phyloP scores from a whole-genome alignment of 768 basidiomycete species.

The Coprinopsis marcescibilis region DNA sequence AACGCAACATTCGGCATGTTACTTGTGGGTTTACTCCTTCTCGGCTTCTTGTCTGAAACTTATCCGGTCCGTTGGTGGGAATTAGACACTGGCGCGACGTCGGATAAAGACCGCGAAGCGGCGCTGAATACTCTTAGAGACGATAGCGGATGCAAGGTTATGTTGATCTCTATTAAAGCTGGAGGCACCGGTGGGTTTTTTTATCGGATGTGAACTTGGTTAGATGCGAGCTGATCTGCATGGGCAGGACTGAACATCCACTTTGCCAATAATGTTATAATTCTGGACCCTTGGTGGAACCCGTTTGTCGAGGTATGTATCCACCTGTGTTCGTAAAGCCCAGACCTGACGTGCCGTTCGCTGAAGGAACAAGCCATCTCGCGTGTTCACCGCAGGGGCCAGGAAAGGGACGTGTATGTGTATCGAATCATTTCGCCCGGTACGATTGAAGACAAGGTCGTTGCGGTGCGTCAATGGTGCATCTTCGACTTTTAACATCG shows the following conservation, averaged over 20 bases:
- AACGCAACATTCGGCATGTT: not conserved
- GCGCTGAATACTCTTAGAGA: not conserved
- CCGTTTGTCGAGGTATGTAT: conserved; percentile 17
- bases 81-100: not conserved
- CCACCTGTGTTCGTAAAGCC: too few species aligned
- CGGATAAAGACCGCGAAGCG: not conserved
- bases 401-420: too few species aligned
- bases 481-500: too few species aligned
- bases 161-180: conserved; percentile 9
- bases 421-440: too few species aligned
- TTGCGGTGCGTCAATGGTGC: too few species aligned
- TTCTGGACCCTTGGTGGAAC: conserved; percentile 23
- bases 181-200: conserved; percentile 8
- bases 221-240: too few species aligned
- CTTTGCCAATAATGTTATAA: conserved; percentile 18
- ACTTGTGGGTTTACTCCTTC: not conserved
- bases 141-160: not conserved
- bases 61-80: not conserved
- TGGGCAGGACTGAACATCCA: conserved; percentile 17
- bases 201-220: too few species aligned
- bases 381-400: too few species aligned
- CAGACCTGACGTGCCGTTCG: too few species aligned
- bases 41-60: not conserved
- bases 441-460: too few species aligned
- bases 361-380: too few species aligned